A percentile compares a stretch with the other conserved stretches of the same genome.
phyloP scores from a whole-genome alignment of 164 flowering plant species.

The Tetracentron sinense region DNA sequence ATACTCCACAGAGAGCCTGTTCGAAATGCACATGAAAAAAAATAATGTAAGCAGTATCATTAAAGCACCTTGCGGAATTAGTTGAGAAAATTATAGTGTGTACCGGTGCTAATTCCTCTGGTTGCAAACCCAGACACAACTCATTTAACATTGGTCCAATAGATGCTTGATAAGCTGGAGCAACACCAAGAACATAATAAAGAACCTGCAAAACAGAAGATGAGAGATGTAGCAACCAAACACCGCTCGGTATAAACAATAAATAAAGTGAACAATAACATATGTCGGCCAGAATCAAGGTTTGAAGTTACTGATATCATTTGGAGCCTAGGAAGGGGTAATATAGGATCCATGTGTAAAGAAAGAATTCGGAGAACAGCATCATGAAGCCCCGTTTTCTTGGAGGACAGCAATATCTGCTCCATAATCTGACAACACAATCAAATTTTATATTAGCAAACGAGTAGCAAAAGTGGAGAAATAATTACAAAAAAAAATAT shows the following conservation, averaged over 20 bases:
- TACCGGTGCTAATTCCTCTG: constrained; percentile 85
- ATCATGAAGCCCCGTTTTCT: constrained; percentile 90
- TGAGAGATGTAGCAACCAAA: background rate
- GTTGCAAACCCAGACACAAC: constrained; percentile 80
- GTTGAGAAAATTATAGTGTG: constrained; percentile 11
- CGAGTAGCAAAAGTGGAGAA: background rate
- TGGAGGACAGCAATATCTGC: constrained; percentile 69
- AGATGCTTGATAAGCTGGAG: constrained; percentile 78
- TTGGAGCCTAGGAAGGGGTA: constrained; percentile 88
- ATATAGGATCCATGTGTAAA: constrained; percentile 85
- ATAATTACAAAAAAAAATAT: background rate
- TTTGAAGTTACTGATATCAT: constrained; percentile 75
- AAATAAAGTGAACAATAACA: background rate
- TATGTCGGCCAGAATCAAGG: background rate
- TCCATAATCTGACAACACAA: constrained; percentile 72
- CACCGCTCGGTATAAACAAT: background rate
- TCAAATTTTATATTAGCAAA: background rate
- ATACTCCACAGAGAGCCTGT: constrained; percentile 85
- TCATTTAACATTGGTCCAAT: constrained; percentile 89
- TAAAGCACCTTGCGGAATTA: background rate
- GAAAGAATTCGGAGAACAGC: constrained; percentile 75
- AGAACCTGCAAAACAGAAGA: constrained; percentile 60
- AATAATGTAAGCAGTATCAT: background rate
- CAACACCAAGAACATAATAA: constrained; percentile 87
- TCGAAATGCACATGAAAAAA: constrained; percentile 9